These are phyloP conservation scores for Ustilago nuda DNA, from an alignment of 1,284 basidiomycete species.

Conservation along the genomic window DNA sequence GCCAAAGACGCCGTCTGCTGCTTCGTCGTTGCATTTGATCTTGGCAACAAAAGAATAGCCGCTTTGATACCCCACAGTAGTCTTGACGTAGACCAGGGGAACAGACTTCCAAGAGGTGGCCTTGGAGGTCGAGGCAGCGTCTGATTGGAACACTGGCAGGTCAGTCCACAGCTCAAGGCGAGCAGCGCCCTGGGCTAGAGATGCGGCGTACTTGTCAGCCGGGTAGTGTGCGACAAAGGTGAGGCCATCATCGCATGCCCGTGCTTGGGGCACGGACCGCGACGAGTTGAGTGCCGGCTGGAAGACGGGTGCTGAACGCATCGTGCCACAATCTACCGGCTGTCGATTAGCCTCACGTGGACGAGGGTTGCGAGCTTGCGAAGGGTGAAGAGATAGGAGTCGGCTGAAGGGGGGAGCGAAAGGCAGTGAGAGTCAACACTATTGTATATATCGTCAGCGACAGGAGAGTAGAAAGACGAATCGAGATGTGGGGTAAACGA, in stretches of 20 bases:
- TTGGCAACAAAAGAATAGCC: conserved; percentile 32
- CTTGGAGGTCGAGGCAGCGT: conserved; percentile 17
- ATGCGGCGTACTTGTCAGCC: conserved; percentile 25
- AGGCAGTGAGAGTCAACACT: background rate
- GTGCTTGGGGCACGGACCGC: conserved; percentile 7
- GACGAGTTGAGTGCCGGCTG: conserved; percentile 29
- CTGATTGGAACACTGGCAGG: conserved; percentile 15
- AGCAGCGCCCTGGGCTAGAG: conserved; percentile 27
- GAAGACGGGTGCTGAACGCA: conserved; percentile 35
- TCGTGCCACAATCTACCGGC: background rate
- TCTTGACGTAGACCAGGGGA: conserved; percentile 13
- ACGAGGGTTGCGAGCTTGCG: background rate
- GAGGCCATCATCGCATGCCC: conserved; percentile 21
- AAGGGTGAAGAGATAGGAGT: background rate
- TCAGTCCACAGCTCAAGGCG: conserved; percentile 43
- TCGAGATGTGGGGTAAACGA: conserved; percentile 10
- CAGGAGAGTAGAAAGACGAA: background rate
- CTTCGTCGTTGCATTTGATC: conserved; percentile 18
- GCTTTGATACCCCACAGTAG: background rate
- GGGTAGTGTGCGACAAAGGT: conserved; percentile 34
- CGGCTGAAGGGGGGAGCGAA: background rate
- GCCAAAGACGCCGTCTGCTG: conserved; percentile 16
- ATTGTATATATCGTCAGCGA: conserved; percentile 7
- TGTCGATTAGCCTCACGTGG: conserved; percentile 3
- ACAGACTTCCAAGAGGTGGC: conserved; percentile 27